Conservation (phyloP, 2,329 filamentous ascomycete genomes). For the Esteya vermicola region DNA sequence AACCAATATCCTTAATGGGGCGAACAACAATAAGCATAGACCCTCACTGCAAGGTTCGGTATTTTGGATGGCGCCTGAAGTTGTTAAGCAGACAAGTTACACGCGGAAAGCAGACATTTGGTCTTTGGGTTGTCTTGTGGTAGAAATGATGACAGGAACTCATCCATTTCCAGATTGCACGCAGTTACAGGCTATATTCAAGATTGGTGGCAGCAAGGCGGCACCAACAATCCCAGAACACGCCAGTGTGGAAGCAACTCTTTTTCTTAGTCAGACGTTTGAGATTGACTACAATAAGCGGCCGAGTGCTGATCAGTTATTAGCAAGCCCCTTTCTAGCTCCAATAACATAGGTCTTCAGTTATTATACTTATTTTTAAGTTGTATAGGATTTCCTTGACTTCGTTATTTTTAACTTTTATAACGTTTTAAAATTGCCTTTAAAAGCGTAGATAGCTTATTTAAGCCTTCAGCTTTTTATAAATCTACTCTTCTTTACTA, state of each 20-base stretch:
- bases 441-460: too few relatives aligned
- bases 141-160: slow-evolving; percentile 97
- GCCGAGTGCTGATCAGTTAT: slow-evolving; percentile 81
- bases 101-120: slow-evolving; percentile 98
- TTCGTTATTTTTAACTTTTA: neutral
- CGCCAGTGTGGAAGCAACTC: slow-evolving; percentile 69
- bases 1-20: slow-evolving; percentile 62
- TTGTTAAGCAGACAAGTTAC: slow-evolving; percentile 94
- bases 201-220: slow-evolving; percentile 81
- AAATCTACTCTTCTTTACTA: too few relatives aligned
- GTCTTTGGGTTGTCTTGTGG: slow-evolving; percentile 90
- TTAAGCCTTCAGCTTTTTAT: too few relatives aligned
- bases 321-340: slow-evolving; percentile 68
- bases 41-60: slow-evolving; percentile 89
- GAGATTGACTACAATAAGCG: slow-evolving; percentile 89
- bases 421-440: too few relatives aligned
- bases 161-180: slow-evolving; percentile 96
- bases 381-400: neutral
- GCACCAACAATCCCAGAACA: slow-evolving; percentile 79
- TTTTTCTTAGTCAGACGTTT: slow-evolving; percentile 80
- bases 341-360: slow-evolving; percentile 43
- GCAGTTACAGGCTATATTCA: slow-evolving; percentile 96
- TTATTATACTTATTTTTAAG: neutral
- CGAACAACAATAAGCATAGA: slow-evolving; percentile 51
- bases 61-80: slow-evolving; percentile 99